Conservation (phyloP, 1,284 basidiomycete species). For the Pseudozyma thailandica region DNA sequence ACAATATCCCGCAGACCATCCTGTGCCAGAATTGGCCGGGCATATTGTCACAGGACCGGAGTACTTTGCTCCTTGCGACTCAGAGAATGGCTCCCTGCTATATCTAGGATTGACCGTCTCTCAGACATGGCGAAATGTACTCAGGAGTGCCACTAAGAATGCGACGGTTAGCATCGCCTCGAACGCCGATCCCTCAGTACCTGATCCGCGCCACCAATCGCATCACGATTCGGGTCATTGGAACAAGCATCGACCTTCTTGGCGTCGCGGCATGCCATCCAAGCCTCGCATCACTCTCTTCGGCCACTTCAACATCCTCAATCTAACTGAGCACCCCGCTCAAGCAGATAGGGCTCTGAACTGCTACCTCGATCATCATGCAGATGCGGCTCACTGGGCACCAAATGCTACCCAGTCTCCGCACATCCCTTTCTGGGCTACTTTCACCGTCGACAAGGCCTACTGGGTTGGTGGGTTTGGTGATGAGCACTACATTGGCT, state of each 20-base stretch:
- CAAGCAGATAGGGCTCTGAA: constrained; percentile 13
- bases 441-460: constrained; percentile 51
- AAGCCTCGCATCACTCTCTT: constrained; percentile 62
- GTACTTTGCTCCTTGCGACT: constrained; percentile 64
- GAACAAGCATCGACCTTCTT: constrained; percentile 53
- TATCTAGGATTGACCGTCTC: constrained; percentile 65
- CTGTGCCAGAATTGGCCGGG: constrained; percentile 36
- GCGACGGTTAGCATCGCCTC: constrained; percentile 56
- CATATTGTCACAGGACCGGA: constrained; percentile 52
- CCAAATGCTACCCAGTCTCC: constrained; percentile 56
- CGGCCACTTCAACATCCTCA: constrained; percentile 53
- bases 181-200: constrained; percentile 45
- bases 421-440: constrained; percentile 60
- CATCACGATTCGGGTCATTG: constrained; percentile 28
- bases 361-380: constrained; percentile 57
- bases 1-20: constrained; percentile 40
- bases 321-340: constrained; percentile 19
- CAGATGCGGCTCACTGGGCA: constrained; percentile 59
- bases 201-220: constrained; percentile 54
- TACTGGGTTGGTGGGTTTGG: constrained; percentile 66
- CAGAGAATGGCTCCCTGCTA: constrained; percentile 54
- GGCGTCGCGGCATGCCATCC: constrained; percentile 64
- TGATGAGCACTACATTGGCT: constrained; percentile 66
- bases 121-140: constrained; percentile 62
- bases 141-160: constrained; percentile 40